A percentile compares a stretch with the other conserved stretches of the same genome.
phyloP scores from a whole-genome alignment of 768 basidiomycete genomes.

The Agaricus blazei region DNA sequence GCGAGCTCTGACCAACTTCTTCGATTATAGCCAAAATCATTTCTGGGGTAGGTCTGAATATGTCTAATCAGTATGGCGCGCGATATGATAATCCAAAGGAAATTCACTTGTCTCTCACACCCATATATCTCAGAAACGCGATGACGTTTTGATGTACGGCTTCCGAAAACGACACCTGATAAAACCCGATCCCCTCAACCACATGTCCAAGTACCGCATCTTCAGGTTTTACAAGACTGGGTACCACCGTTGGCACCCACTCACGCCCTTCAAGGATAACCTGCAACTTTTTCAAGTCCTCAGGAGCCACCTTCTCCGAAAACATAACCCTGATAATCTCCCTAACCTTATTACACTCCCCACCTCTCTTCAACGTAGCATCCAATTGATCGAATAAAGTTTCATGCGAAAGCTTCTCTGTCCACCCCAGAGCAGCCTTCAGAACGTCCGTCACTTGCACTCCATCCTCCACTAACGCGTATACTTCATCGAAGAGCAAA shows the following conservation, averaged over 20 bases:
- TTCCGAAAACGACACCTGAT: slow-evolving; percentile 18
- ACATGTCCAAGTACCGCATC: slow-evolving; percentile 19
- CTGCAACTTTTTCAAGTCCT: slow-evolving; percentile 15
- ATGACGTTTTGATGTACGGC: slow-evolving; percentile 14
- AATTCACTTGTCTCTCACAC: slow-evolving; percentile 34
- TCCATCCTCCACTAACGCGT: slow-evolving; percentile 24
- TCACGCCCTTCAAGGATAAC: slow-evolving; percentile 13
- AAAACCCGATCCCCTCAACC: slow-evolving; percentile 19
- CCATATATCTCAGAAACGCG: slow-evolving; percentile 26
- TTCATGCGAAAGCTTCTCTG: slow-evolving; percentile 24
- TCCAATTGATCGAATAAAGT: slow-evolving; percentile 30
- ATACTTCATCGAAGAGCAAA: slow-evolving; percentile 35
- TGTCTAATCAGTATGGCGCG: neutral
- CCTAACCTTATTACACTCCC: slow-evolving; percentile 13
- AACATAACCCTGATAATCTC: slow-evolving; percentile 27
- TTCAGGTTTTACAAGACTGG: slow-evolving; percentile 14
- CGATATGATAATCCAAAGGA: neutral
- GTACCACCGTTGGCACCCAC: slow-evolving; percentile 31
- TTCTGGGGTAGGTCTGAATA: slow-evolving; percentile 24
- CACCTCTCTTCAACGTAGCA: slow-evolving; percentile 13
- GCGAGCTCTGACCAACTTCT: neutral
- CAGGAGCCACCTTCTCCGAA: slow-evolving; percentile 14
- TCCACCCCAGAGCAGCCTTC: slow-evolving; percentile 32
- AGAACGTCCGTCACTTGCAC: slow-evolving; percentile 24
- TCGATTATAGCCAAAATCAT: slow-evolving; percentile 23